Percentiles rank a stretch among this genome's conserved stretches.
phyloP scores from a whole-genome alignment of 139 green algal species.

The Coelastrella sp. region DNA sequence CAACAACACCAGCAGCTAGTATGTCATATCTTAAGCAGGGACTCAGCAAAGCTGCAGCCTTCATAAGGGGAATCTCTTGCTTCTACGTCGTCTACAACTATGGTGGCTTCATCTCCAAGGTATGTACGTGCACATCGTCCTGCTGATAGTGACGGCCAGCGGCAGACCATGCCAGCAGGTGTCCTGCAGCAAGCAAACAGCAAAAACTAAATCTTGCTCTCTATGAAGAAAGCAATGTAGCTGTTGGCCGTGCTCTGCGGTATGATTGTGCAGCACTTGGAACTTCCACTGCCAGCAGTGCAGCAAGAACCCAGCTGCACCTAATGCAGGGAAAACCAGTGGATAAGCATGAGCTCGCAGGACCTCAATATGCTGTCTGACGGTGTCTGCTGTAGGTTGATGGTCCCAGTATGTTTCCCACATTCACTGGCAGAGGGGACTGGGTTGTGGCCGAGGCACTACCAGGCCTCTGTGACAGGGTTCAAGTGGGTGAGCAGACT shows the following conservation, averaged over 20 bases:
- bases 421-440: conserved; percentile 59
- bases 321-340: neutral
- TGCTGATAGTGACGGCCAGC: neutral
- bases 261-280: neutral
- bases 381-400: conserved; percentile 48
- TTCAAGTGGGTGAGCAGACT: conserved; percentile 48
- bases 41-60: neutral
- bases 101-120: conserved; percentile 37
- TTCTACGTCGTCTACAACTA: conserved; percentile 46
- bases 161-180: neutral
- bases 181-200: neutral
- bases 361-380: neutral
- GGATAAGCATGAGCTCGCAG: too few relatives aligned
- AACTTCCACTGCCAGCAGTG: neutral
- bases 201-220: too few relatives aligned
- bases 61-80: neutral
- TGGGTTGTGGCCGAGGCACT: conserved; percentile 61
- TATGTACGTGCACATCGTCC: neutral
- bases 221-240: too few relatives aligned
- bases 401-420: conserved; percentile 67
- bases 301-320: neutral
- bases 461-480: conserved; percentile 43
- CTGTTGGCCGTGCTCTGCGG: neutral
- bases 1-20: neutral
- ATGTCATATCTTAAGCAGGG: neutral